Percentiles rank a stretch among this genome's conserved stretches.
Evolutionary conservation across 1,139 yeast genomes (phyloP).

Genomic region (Taphrina pruni): DNA sequence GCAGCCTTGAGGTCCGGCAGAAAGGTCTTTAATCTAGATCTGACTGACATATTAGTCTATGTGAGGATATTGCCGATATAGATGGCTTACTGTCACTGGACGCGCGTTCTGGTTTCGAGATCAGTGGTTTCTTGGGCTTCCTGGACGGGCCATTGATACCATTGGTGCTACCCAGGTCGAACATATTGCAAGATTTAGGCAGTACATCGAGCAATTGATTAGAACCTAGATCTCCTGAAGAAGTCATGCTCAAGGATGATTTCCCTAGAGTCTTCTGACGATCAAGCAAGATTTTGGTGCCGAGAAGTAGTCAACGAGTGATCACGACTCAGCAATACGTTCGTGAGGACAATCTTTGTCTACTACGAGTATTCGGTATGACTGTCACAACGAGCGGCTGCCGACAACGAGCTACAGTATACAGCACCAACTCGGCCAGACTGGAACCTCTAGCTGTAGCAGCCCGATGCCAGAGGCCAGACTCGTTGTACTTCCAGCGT

Average conservation of each 20-base stretch:
- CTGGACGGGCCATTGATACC: not conserved
- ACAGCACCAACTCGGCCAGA: no score
- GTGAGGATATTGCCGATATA: not conserved
- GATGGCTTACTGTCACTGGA: constrained; percentile 6
- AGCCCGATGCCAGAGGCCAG: not conserved
- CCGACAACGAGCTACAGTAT: no score
- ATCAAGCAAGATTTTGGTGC: no score
- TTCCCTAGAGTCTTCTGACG: no score
- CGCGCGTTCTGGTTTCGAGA: not conserved
- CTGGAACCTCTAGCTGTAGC: not conserved
- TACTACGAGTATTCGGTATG: no score
- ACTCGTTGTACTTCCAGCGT: not conserved
- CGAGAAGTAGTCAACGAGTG: no score
- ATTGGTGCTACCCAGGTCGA: not conserved
- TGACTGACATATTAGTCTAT: constrained; percentile 14
- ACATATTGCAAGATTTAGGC: not conserved
- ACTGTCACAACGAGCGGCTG: no score
- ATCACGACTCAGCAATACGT: no score
- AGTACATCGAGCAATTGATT: constrained; percentile 1
- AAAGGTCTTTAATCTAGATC: constrained; percentile 13
- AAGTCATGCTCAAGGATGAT: no score
- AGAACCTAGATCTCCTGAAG: no score
- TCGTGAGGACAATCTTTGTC: no score
- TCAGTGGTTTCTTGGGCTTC: constrained; percentile 17
- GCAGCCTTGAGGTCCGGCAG: constrained; percentile 40